Conservation (phyloP, 805 yeast genomes). For the Blastobotrys mokoenaii region DNA sequence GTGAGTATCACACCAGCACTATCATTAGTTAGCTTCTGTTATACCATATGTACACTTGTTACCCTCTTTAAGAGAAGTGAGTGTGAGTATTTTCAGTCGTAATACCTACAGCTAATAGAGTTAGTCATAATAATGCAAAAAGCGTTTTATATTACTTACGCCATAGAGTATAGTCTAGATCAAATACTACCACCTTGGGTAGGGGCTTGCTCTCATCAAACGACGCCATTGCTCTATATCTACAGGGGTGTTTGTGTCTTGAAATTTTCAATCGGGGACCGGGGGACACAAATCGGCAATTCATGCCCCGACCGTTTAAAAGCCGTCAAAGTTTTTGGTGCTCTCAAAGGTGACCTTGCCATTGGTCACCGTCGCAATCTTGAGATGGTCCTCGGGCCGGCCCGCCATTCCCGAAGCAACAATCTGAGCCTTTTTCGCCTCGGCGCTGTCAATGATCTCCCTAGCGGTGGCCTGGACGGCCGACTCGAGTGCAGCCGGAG, state of each 20-base stretch:
- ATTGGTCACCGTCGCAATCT: slow-evolving; percentile 23
- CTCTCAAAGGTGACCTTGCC: slow-evolving; percentile 24
- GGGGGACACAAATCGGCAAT: not conserved
- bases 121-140: not conserved
- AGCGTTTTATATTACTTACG: slow-evolving; percentile 33
- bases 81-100: no score
- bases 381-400: slow-evolving; percentile 22
- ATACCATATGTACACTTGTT: no score
- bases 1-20: slow-evolving; percentile 75
- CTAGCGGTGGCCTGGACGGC: not conserved
- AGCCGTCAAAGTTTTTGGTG: slow-evolving; percentile 19
- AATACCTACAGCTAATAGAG: slow-evolving; percentile 8
- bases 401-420: slow-evolving; percentile 12
- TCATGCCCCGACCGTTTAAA: slow-evolving; percentile 1
- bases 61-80: no score
- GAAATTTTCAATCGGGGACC: not conserved
- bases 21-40: slow-evolving; percentile 12
- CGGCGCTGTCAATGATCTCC: not conserved
- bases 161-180: slow-evolving; percentile 72
- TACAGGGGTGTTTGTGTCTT: no score
- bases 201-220: not conserved
- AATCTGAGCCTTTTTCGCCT: not conserved
- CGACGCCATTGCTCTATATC: no score
- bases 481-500: slow-evolving; percentile 1
- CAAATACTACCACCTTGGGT: slow-evolving; percentile 60